Percentiles rank a stretch among this genome's conserved stretches.
phyloP scores from a whole-genome alignment of 768 basidiomycete species.

The Auriscalpium vulgare region DNA sequence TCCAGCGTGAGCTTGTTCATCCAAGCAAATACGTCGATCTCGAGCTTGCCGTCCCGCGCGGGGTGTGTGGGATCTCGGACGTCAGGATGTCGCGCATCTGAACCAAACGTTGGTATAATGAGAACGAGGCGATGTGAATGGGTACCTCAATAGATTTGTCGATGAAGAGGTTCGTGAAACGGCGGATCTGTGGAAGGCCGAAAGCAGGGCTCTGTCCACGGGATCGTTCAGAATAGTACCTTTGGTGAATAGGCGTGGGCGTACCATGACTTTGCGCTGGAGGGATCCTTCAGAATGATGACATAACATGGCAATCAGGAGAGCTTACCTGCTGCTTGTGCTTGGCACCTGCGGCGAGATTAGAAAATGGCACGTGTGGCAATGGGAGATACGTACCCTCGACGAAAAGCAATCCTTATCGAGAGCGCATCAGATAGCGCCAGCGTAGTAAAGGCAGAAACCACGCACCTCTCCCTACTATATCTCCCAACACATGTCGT shows the following conservation, averaged over 20 bases:
- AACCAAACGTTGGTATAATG: neutral
- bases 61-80: neutral
- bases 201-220: conserved; percentile 1
- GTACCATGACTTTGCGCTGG: too few species aligned
- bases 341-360: too few species aligned
- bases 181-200: neutral
- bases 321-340: too few species aligned
- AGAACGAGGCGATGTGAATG: neutral
- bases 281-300: too few species aligned
- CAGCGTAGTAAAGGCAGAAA: too few species aligned
- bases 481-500: neutral
- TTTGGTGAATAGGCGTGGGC: too few species aligned
- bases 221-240: too few species aligned
- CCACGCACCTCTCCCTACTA: conserved; percentile 5
- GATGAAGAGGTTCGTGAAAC: neutral
- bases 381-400: neutral
- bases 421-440: too few species aligned
- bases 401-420: neutral
- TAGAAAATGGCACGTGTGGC: too few species aligned
- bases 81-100: neutral
- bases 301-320: too few species aligned
- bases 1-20: neutral
- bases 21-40: neutral
- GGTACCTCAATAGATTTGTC: conserved; percentile 1
- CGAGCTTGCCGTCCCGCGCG: neutral